Evolutionary conservation across 768 basidiomycete species (phyloP), one percentile per base, ranked within the genome.

Genomic region (Calvatia gigantea): DNA sequence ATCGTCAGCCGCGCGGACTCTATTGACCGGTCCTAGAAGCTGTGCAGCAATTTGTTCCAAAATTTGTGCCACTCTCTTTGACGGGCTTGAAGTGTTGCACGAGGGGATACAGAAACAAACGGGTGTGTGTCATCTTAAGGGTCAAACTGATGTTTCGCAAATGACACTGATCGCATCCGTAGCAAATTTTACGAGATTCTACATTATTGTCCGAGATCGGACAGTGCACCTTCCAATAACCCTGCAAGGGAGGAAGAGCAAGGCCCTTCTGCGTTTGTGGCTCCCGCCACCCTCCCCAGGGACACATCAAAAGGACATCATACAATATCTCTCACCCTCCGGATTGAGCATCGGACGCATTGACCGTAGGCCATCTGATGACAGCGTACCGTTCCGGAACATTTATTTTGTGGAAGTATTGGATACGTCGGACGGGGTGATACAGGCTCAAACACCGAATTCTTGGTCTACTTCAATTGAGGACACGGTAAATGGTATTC

Each of bases 31-130:
- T 41, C 70, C 77, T 6, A 65, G 68, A 5, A 73, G 76, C 57
- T 80, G 79, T 60, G 90, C 87, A 2, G 90, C 89, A 8, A 89
- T 93, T 54, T 89, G 87, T 62, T 91, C 90, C 8, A 77, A 73
- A 23, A 70, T 87, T 23, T 88, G 86, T 55, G 74, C 77, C 4
- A 75, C 74, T 11, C 61, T 87, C 37, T 87, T 87, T 58, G 69
- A 77, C 1, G 84, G 78, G n/a, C 69, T 91, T 31, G 79, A 86
- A 43, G 69, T 89, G 3, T 69, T 91, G 37, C 69, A 66, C 31
- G 75, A 83, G 51, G 79, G 78, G 9, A 86, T 92, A 44, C 90
- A 93, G 62, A 80, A 87, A 58, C 74, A 74, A 51, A 64, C 74
- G 38, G 67, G 87, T 84, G 64, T 33, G 69, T 61, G 37, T 29